Evolutionary conservation across 371 early-diverging fungal genomes (phyloP).

Genomic region (Globomyces sp.): DNA sequence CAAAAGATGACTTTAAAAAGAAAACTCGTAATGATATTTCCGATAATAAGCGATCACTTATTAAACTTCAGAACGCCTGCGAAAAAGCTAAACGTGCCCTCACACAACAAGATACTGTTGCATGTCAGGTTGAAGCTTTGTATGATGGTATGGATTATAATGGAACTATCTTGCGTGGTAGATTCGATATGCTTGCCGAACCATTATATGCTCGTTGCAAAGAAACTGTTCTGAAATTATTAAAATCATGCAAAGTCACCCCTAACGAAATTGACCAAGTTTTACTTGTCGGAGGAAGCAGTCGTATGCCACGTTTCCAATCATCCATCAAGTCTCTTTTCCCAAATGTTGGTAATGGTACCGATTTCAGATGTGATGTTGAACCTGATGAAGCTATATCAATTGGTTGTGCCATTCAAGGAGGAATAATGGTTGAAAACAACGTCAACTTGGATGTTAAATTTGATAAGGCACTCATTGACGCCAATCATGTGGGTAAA

Average conservation of each 20-base stretch:
- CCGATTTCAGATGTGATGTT: conserved; percentile 56
- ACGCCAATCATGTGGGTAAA: conserved; percentile 68
- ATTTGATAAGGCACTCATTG: conserved; percentile 55
- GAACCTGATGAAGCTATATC: conserved; percentile 56
- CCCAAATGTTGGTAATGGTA: conserved; percentile 34
- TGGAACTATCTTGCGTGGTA: conserved; percentile 79
- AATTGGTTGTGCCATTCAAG: conserved; percentile 51
- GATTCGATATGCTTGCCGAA: conserved; percentile 88
- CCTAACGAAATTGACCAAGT: conserved; percentile 59
- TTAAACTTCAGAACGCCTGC: conserved; percentile 71
- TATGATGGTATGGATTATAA: conserved; percentile 94
- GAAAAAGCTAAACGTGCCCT: conserved; percentile 96
- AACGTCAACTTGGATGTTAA: conserved; percentile 45
- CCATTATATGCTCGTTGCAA: conserved; percentile 77
- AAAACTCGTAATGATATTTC: conserved; percentile 78
- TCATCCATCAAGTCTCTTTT: conserved; percentile 54
- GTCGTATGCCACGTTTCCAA: conserved; percentile 61
- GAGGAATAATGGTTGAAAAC: conserved; percentile 31
- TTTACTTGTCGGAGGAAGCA: conserved; percentile 66
- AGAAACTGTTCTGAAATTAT: conserved; percentile 67
- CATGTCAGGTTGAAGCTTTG: conserved; percentile 89
- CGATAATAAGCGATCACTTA: conserved; percentile 69
- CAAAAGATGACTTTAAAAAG: conserved; percentile 84
- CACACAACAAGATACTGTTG: conserved; percentile 79
- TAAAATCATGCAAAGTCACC: conserved; percentile 63